Evolutionary conservation across 495 filamentous ascomycete genomes (phyloP), one percentile per base, ranked within the genome.

Genomic region (Penicillium tannophilum): DNA sequence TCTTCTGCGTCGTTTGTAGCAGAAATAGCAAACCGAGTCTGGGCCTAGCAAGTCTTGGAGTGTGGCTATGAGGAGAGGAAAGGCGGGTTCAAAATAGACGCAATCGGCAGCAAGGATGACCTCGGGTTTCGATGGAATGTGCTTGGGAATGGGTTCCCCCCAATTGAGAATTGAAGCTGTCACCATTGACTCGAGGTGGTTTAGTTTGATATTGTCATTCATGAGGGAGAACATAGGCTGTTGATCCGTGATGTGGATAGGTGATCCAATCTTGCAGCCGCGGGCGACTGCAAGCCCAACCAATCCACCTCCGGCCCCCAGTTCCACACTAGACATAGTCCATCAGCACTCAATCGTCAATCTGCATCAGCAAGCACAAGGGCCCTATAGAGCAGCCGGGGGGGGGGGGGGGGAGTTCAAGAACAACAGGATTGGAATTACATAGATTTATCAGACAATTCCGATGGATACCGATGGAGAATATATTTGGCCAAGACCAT

Each of bases 1-100:
- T 58, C 87, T 81, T 62, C 94, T 84, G 60, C 94, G 81, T 74
- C 88, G 92, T 76, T 96, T 97, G 76, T 90, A 97, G 76, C 93
- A 98, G 77, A 98, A 98, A 73, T 90, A 97, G 64, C 93, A 86
- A 4, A 89, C 78, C 1, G 91, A 82, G 14, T 78, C 63, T 2
- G 83, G 76, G 17, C 78, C 79, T 41, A 89, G 64, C 55, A 90
- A 74, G 45, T 84, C 81, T 55, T 81, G 72, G 61, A 98, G 70
- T n/a, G 94, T 97, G 59, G 85, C 73, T 63, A 92, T 80, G 33
- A 98, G 79, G 30, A 96, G 79, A 44, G 92, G 92, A 69, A 98
- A 98, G 3, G 93, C 89, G 4, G 93, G 91, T 71, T 98, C 93
- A 65, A 95, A 95, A 79, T 98, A 98, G 50, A 96, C 92, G 76